Evolutionary conservation across 768 basidiomycete genomes (phyloP).

Genomic region (Serendipita sp.): DNA sequence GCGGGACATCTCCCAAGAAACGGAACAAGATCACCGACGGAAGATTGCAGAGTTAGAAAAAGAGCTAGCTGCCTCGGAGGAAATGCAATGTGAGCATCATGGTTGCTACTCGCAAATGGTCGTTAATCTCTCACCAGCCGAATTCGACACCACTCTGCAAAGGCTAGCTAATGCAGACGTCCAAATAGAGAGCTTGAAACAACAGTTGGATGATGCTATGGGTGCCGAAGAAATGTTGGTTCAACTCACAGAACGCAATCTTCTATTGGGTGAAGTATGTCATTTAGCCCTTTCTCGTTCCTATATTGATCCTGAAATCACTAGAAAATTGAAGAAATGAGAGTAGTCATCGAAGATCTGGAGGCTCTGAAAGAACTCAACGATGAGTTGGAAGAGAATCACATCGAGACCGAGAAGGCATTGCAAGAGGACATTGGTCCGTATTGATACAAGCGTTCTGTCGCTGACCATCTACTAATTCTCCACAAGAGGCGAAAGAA

Average conservation of each 20-base stretch:
- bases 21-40: conserved; percentile 65
- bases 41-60: conserved; percentile 81
- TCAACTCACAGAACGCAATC: conserved; percentile 83
- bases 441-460: conserved; percentile 12
- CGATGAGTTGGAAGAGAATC: conserved; percentile 94
- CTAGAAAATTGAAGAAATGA: conserved; percentile 96
- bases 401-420: conserved; percentile 81
- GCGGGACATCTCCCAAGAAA: conserved; percentile 76
- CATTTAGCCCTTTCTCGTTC: neutral
- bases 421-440: conserved; percentile 78
- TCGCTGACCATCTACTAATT: neutral
- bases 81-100: conserved; percentile 47
- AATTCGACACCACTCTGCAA: conserved; percentile 62
- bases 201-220: conserved; percentile 85
- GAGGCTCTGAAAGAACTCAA: conserved; percentile 91
- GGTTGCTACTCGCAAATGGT: neutral
- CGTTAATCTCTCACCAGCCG: conserved; percentile 27
- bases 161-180: conserved; percentile 78
- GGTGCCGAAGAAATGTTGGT: conserved; percentile 95
- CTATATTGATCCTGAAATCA: neutral
- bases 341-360: conserved; percentile 87
- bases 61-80: conserved; percentile 60
- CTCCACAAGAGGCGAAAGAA: conserved; percentile 46
- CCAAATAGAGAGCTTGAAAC: conserved; percentile 85
- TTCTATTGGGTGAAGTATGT: conserved; percentile 73